Base-by-base conservation (phyloP, 257 asterid genomes). In the Solanum microdontum region DNA sequence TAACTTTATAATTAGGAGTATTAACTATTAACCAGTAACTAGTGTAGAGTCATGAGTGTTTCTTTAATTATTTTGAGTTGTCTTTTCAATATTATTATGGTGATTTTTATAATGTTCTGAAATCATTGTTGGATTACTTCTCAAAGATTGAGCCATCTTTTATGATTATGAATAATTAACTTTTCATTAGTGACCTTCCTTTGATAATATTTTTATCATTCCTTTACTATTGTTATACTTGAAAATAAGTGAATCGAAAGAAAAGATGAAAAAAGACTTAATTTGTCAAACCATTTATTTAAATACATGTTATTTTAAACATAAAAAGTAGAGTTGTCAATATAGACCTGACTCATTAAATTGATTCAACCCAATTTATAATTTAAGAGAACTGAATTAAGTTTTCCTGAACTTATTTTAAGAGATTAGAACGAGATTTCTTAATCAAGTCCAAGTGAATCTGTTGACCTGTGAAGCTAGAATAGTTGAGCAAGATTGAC, bases 301-400 rank as follows among this genome's bases (percentile, higher is more conserved):
- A 68, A 68, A 26, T 68, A 69, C 3, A 69, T 69, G 3, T 28
- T 30, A 69, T 69, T 69, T 26, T 1, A 68, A 68, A 68, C 4
- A 68, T 68, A 28, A 68, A 68, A 6, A 26, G 4, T 23, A 0
- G 3, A 60, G 1, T 23, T 1, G 1, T 23, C 2, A 58, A 60
- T 60, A 23, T 2, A 19, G 13, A 9, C 0, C 6, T 0, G 28
- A 23, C 28, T 9, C 7, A 23, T 23, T 60, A 1, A 10, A 9
- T 60, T 0, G 3, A 0, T 60, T 1, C 7, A 60, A 4, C 1
- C 3, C 28, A 60, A 23, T 9, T 23, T 8, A 60, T 60, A 60
- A 60, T 23, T 8, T 23, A 60, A 9, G 2, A 60, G 2, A 10
- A 60, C 3, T 60, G 6, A 3, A 60, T 60, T 23, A 60, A 60